Evolutionary conservation across 2,329 filamentous ascomycete species (phyloP), one percentile per base, ranked within the genome.

Genomic region (Microsporum audouinii): DNA sequence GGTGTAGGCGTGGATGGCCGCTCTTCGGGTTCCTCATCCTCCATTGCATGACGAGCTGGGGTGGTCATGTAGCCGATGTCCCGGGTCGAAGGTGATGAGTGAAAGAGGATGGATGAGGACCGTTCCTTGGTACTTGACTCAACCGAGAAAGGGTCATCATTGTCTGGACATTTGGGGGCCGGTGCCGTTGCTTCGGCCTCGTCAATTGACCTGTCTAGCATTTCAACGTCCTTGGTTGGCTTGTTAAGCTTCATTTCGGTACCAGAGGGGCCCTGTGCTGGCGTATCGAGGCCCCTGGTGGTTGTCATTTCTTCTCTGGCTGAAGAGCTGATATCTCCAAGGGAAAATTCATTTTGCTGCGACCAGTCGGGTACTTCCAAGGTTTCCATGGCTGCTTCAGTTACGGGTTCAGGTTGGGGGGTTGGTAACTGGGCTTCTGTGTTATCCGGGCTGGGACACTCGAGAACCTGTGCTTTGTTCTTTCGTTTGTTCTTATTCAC

Each of bases 81-180:
- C 43, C 66, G 64, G n/a, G 65, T 65, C 7, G 72, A 72, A 29
- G 77, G 75, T 10, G 76, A 74, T 36, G 75, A 74, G 60, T 75
- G 70, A 66, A 80, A 78, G 3, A 80, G 70, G 3, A 36, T 7
- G 33, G 75, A 71, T 12, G 78, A 78, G 6, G 76, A 75, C 61
- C 75, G 73, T 61, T 80, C 75, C 64, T 78, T 77, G 34, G 74
- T 71, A 6, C 73, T 75, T 23, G 76, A 72, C 55, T 77, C 73
- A 23, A 77, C 67, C 5, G 76, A 75, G 12, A 72, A 71, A 41
- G 71, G 69, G 49, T 67, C 63, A 17, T 60, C 60, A 8, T 53
- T 47, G 34, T 6, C 23, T 29, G 14, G 29, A 31, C 55, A 31
- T 34, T 56, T 38, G 51, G 51, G 41, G 2, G 31, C 47, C 38